A percentile compares a stretch with the other conserved stretches of the same genome.
These are phyloP conservation scores for Cucurbita maxima DNA, from an alignment of 306 rosid species.

Conservation along the genomic window DNA sequence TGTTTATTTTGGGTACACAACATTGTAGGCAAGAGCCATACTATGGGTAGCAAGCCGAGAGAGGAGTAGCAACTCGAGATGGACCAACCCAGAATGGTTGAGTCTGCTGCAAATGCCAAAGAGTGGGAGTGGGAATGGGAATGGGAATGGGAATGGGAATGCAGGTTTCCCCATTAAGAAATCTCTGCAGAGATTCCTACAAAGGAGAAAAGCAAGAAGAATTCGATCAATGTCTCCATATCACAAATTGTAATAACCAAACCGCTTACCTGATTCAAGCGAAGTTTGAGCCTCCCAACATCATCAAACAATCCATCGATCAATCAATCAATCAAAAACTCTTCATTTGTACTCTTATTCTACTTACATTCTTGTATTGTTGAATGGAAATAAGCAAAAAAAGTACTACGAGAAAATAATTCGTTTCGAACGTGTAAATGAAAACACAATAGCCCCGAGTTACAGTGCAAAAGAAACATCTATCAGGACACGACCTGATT, in stretches of 20 bases:
- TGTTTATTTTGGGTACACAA: background rate
- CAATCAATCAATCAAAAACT: background rate
- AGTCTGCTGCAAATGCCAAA: background rate
- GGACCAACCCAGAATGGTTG: background rate
- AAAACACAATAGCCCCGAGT: background rate
- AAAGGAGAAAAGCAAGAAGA: constrained; percentile 3
- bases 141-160: background rate
- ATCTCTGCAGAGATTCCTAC: constrained; percentile 6
- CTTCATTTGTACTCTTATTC: background rate
- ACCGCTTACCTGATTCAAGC: background rate
- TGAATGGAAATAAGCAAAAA: background rate
- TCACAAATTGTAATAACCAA: background rate
- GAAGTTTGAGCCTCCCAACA: background rate
- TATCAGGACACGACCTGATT: background rate
- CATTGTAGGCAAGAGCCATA: background rate
- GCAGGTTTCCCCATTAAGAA: constrained; percentile 3
- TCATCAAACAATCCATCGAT: background rate
- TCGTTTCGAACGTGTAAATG: background rate
- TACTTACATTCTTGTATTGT: background rate
- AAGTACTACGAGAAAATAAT: background rate
- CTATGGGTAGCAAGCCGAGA: background rate
- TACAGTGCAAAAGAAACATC: background rate
- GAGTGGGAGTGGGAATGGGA: background rate
- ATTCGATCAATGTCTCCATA: background rate
- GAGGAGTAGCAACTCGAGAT: background rate